Base-by-base conservation (phyloP, 1,284 basidiomycete species). In the Trametes versicolor region DNA sequence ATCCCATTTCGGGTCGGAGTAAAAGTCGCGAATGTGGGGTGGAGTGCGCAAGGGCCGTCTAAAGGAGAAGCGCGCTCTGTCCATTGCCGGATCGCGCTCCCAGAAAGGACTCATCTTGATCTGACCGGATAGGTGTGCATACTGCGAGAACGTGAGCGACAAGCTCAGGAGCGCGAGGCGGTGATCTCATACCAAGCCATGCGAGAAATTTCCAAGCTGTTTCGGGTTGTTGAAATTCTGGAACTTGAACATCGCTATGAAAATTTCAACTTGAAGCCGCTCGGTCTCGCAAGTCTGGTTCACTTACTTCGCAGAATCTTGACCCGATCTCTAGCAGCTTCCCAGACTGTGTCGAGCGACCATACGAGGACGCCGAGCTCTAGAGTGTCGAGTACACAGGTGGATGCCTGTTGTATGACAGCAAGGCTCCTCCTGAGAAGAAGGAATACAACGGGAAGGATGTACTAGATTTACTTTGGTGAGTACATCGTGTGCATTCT, bases 221-320 rank as follows among this genome's bases (percentile, higher is more conserved):
- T 70, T 62, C 32, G 60, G 57, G 0, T 64, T 47, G 50, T 74
- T 69, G 13, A 74, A 55, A 32, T 73, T 72, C 36, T 76, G 74
- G 27, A 75, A 67, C 57, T 71, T 63, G 71, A 79, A 79, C 5
- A 80, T 73, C 2, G 78, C 82, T 82, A 25, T n/a, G n/a, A n/a
- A n/a, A n/a, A n/a, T n/a, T n/a, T n/a, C n/a, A n/a, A n/a, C n/a
- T n/a, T n/a, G n/a, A n/a, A n/a, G n/a, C n/a, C n/a, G n/a, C n/a
- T n/a, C n/a, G n/a, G n/a, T n/a, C n/a, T n/a, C n/a, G n/a, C n/a
- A n/a, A n/a, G n/a, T n/a, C n/a, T n/a, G n/a, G n/a, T n/a, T n/a
- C n/a, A n/a, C n/a, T n/a, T 12, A 64, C 64, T 52, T 56, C 54
- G 45, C 19, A 65, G 48, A 2, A 50, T 51, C 1, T 27, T n/a